These are phyloP conservation scores for Bryoglossum gracile DNA, from an alignment of 495 filamentous ascomycete species.

Conservation along the genomic window DNA sequence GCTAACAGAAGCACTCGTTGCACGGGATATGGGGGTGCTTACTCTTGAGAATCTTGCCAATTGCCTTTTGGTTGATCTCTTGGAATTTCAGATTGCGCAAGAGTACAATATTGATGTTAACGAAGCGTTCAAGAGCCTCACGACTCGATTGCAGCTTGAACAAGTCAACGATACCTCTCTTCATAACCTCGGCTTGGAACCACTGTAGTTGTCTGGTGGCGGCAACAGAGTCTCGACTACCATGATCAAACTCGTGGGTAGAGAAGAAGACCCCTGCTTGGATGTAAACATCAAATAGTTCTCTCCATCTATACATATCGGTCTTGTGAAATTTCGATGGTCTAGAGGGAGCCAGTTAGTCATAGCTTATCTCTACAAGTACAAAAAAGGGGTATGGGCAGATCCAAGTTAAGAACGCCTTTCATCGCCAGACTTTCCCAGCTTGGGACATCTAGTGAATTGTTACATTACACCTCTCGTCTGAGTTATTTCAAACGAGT, in stretches of 20 bases:
- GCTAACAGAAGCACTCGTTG: no score
- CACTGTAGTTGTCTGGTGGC: conserved; percentile 48
- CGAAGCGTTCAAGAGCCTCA: conserved; percentile 51
- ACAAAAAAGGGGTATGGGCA: no score
- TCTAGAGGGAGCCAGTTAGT: neutral
- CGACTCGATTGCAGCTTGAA: conserved; percentile 54
- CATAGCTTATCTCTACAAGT: no score
- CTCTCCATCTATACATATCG: conserved; percentile 65
- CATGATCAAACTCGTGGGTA: conserved; percentile 50
- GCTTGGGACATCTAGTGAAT: neutral
- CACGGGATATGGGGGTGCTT: conserved; percentile 17
- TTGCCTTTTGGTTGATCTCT: conserved; percentile 61
- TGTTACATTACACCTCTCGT: no score
- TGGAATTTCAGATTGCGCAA: conserved; percentile 64
- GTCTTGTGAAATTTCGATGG: conserved; percentile 47
- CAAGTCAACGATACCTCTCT: conserved; percentile 40
- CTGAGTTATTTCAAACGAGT: neutral
- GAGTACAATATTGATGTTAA: conserved; percentile 56
- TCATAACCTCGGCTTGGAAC: conserved; percentile 51
- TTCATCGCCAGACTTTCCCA: neutral
- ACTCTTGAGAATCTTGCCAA: conserved; percentile 76
- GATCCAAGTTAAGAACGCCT: neutral
- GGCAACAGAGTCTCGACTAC: conserved; percentile 44
- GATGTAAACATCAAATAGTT: conserved; percentile 64
- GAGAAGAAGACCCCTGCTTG: conserved; percentile 70